Conservation (phyloP, 2,329 filamentous ascomycete species). For the Neopestalotiopsis clavispora region DNA sequence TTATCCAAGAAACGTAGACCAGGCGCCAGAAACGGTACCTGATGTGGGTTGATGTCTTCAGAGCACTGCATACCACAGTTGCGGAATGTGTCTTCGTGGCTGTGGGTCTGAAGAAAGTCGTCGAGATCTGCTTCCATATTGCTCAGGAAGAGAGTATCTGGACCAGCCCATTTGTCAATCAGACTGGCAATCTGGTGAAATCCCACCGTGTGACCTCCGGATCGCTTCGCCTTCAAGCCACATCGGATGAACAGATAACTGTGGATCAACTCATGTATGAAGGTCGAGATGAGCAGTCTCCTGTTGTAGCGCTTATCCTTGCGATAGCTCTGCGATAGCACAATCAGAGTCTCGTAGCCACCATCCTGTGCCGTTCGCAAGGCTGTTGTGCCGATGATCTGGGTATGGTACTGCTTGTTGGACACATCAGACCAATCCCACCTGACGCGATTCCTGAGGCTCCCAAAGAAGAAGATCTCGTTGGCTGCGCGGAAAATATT, state of each 20-base stretch:
- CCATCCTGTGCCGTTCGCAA: conserved; percentile 52
- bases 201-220: conserved; percentile 65
- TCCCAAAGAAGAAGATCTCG: conserved; percentile 65
- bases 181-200: conserved; percentile 62
- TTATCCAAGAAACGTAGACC: conserved; percentile 10
- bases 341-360: conserved; percentile 67
- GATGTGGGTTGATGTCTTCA: conserved; percentile 9
- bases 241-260: conserved; percentile 69
- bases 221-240: conserved; percentile 59
- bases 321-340: conserved; percentile 65
- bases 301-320: conserved; percentile 60
- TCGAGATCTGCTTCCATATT: conserved; percentile 68
- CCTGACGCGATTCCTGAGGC: conserved; percentile 59
- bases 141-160: conserved; percentile 56
- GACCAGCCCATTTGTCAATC: conserved; percentile 67
- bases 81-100: background rate
- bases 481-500: conserved; percentile 66
- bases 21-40: background rate
- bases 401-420: conserved; percentile 53
- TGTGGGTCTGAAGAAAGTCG: conserved; percentile 43
- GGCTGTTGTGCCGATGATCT: conserved; percentile 68
- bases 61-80: conserved; percentile 9
- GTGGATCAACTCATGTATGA: conserved; percentile 71
- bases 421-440: conserved; percentile 66
- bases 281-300: conserved; percentile 66